A percentile compares a stretch with the other conserved stretches of the same genome.
Conservation (phyloP, 371 early-diverging fungal genomes). For the Lichtheimia ramosa region DNA sequence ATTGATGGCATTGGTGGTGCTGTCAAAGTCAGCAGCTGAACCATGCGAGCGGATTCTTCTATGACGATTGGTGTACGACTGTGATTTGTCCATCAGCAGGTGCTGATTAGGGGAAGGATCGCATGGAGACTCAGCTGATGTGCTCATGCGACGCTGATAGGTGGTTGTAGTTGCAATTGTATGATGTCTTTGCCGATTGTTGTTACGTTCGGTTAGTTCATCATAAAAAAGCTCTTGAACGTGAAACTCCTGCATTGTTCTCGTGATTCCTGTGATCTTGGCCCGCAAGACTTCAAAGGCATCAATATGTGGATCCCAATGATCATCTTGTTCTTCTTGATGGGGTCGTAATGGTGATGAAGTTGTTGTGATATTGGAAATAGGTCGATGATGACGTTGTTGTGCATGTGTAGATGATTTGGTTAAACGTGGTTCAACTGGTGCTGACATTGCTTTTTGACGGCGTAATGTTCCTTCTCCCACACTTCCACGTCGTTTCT, state of each 20-base stretch:
- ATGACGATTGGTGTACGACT: conserved; percentile 4
- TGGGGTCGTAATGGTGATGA: background rate
- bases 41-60: conserved; percentile 16
- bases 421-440: conserved; percentile 28
- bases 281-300: conserved; percentile 48
- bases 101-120: background rate
- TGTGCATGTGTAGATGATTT: conserved; percentile 26
- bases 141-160: conserved; percentile 9
- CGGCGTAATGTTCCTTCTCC: conserved; percentile 20
- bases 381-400: conserved; percentile 10
- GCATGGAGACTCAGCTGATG: background rate
- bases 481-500: conserved; percentile 37
- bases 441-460: conserved; percentile 19
- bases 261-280: conserved; percentile 46
- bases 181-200: conserved; percentile 15
- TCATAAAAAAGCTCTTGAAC: conserved; percentile 39
- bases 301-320: conserved; percentile 48
- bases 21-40: conserved; percentile 3
- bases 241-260: conserved; percentile 50
- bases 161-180: conserved; percentile 4
- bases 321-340: background rate
- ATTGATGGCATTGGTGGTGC: conserved; percentile 1
- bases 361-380: conserved; percentile 1
- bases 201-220: conserved; percentile 24
- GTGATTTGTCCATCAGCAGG: background rate